Conservation (phyloP, 257 asterid genomes). For the Catharanthus roseus region DNA sequence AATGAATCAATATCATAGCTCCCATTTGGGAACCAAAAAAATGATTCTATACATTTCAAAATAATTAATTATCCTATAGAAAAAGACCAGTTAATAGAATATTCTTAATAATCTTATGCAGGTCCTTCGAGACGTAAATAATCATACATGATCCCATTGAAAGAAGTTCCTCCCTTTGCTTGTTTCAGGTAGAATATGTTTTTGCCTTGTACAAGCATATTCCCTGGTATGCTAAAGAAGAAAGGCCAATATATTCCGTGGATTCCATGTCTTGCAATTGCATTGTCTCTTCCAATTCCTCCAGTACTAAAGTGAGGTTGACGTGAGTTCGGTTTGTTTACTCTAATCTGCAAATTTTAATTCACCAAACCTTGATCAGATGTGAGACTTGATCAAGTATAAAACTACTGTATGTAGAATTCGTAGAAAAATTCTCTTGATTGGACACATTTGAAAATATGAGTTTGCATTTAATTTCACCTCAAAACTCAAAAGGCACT, state of each 20-base stretch:
- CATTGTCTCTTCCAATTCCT: constrained; percentile 19
- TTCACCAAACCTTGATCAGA: background rate
- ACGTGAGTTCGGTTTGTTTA: constrained; percentile 1
- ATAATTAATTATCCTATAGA: background rate
- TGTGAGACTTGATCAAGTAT: background rate
- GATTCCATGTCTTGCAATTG: constrained; percentile 20
- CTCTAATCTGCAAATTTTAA: constrained; percentile 6
- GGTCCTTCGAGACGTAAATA: constrained; percentile 21
- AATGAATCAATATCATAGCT: constrained; percentile 2
- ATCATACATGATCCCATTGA: constrained; percentile 17
- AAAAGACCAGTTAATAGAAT: background rate
- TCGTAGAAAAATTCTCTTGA: background rate
- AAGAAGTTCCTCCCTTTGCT: background rate
- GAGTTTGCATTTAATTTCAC: too few relatives aligned
- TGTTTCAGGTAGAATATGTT: constrained; percentile 12
- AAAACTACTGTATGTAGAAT: too few relatives aligned
- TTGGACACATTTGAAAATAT: too few relatives aligned
- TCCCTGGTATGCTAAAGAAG: constrained; percentile 9
- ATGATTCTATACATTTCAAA: background rate
- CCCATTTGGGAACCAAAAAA: background rate
- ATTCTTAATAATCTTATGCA: background rate
- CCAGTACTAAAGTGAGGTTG: background rate
- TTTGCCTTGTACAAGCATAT: background rate
- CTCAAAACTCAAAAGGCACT: too few relatives aligned
- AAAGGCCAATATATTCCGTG: constrained; percentile 16